Evolutionary conservation across 2,329 filamentous ascomycete species (phyloP).

Genomic region (Alternaria ethzedia): DNA sequence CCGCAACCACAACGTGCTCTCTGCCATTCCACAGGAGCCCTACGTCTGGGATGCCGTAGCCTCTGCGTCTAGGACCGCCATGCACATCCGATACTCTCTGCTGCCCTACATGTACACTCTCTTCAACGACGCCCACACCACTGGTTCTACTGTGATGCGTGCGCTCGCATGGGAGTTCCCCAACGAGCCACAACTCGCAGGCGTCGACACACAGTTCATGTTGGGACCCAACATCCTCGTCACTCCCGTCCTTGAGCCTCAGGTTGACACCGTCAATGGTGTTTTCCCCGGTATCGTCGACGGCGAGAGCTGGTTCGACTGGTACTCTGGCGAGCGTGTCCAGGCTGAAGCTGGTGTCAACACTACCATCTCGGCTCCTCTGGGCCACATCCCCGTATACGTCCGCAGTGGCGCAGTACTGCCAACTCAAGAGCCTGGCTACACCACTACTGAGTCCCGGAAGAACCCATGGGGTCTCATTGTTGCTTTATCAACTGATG

Average conservation of each 20-base stretch:
- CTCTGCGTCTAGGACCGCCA: constrained; percentile 68
- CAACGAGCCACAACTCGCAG: constrained; percentile 70
- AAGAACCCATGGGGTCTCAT: constrained; percentile 71
- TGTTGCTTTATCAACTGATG: constrained; percentile 63
- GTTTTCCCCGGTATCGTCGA: constrained; percentile 71
- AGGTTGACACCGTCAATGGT: constrained; percentile 66
- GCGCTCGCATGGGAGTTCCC: constrained; percentile 78
- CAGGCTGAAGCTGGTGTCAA: constrained; percentile 61
- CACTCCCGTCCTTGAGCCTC: constrained; percentile 70
- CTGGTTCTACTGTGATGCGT: constrained; percentile 73
- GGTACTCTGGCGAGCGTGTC: constrained; percentile 71
- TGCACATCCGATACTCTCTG: constrained; percentile 72
- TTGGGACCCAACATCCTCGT: constrained; percentile 71
- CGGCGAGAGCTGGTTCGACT: constrained; percentile 76
- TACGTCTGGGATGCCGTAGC: constrained; percentile 72
- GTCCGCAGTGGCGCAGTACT: constrained; percentile 72
- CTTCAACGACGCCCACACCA: constrained; percentile 69
- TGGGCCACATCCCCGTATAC: constrained; percentile 74
- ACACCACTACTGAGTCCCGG: constrained; percentile 70
- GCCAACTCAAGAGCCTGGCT: constrained; percentile 70
- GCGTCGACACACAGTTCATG: constrained; percentile 74
- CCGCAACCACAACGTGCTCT: constrained; percentile 74
- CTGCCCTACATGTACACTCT: constrained; percentile 80
- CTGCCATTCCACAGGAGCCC: constrained; percentile 70
- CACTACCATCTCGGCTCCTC: constrained; percentile 65